Conservation (phyloP, 2,329 filamentous ascomycete species). For the Claviceps spartinae region DNA sequence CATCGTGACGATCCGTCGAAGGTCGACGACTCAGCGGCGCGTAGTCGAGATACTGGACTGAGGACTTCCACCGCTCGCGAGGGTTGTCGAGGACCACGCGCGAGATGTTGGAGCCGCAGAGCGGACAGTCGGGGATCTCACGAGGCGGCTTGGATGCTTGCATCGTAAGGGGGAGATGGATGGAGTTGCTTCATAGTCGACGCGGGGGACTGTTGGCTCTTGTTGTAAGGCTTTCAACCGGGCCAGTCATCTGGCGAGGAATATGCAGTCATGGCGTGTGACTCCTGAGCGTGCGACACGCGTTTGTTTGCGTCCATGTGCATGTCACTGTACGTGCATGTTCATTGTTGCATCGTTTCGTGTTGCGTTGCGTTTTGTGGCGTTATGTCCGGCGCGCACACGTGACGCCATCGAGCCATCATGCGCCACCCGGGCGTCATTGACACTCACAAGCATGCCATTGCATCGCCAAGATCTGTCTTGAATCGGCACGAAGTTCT, state of each 20-base stretch:
- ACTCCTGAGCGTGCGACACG: too few species aligned
- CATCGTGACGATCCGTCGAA: not conserved
- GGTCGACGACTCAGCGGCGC: not conserved
- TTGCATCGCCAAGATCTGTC: too few species aligned
- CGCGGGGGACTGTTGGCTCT: too few species aligned
- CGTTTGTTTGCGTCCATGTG: too few species aligned
- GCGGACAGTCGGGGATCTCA: slow-evolving; percentile 1
- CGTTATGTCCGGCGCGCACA: not conserved
- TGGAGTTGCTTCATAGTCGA: too few species aligned
- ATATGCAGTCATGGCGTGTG: too few species aligned
- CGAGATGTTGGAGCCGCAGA: slow-evolving; percentile 5
- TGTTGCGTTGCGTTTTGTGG: not conserved
- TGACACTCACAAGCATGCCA: too few species aligned
- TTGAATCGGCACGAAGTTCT: too few species aligned
- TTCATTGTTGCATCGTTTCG: not conserved
- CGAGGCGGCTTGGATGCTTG: not conserved
- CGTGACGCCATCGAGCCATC: not conserved
- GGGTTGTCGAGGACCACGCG: not conserved
- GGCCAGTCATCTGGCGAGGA: too few species aligned
- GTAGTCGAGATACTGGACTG: slow-evolving; percentile 2
- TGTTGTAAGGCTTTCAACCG: too few species aligned
- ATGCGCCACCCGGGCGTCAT: not conserved
- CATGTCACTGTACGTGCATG: too few species aligned
- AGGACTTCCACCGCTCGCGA: slow-evolving; percentile 5
- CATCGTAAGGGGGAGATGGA: not conserved